phyloP scores from a whole-genome alignment of 495 filamentous ascomycete species.

The Xylaria sp. region DNA sequence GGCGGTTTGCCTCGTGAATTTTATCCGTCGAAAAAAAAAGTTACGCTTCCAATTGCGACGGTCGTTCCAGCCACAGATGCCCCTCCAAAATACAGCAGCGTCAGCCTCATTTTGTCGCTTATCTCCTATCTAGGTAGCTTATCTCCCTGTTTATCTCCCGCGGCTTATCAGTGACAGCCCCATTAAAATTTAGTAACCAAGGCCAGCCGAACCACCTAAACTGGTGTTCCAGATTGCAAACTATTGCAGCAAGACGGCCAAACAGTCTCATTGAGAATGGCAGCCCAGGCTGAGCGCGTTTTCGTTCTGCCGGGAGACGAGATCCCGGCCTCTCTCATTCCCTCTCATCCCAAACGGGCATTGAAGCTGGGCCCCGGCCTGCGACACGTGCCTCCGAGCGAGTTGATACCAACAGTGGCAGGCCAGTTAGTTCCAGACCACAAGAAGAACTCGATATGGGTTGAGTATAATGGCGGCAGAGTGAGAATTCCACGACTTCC shows the following conservation, averaged over 20 bases:
- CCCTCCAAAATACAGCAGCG: conserved; percentile 33
- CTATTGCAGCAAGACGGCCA: background rate
- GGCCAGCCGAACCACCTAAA: background rate
- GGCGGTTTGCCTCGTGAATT: conserved; percentile 28
- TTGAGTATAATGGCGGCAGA: conserved; percentile 71
- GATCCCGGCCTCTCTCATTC: conserved; percentile 68
- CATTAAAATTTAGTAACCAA: conserved; percentile 27
- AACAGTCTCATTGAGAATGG: conserved; percentile 43
- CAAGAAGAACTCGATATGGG: conserved; percentile 80
- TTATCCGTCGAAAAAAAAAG: conserved; percentile 30
- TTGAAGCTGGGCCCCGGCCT: conserved; percentile 88
- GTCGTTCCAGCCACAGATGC: conserved; percentile 33
- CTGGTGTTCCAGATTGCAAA: conserved; percentile 1
- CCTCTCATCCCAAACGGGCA: conserved; percentile 67
- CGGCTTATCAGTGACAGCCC: conserved; percentile 4
- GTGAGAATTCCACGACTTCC: conserved; percentile 48
- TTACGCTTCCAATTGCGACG: conserved; percentile 23
- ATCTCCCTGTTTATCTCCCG: too few relatives aligned
- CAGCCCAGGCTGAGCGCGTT: conserved; percentile 49
- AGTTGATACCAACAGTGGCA: conserved; percentile 77
- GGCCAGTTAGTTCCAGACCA: conserved; percentile 77
- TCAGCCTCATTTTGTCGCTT: conserved; percentile 21
- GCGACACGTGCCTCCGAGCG: conserved; percentile 71
- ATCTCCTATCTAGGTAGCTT: background rate
- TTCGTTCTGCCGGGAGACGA: conserved; percentile 82